Base-by-base conservation (phyloP, 2,329 filamentous ascomycete species). In the Penicillium paneum region DNA sequence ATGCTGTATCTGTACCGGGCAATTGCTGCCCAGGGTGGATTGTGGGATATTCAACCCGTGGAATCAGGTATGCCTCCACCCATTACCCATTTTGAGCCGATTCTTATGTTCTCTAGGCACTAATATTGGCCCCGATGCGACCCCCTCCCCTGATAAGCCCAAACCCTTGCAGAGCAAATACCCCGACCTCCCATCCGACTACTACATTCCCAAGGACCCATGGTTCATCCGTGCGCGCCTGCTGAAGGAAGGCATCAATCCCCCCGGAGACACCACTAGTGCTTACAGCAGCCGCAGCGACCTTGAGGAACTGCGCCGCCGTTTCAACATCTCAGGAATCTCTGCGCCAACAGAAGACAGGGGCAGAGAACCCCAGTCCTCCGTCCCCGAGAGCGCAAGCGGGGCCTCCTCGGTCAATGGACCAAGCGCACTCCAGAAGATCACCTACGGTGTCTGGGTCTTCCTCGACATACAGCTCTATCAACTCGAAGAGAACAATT, bases 381-480 rank as follows among this genome's bases (percentile, higher is more conserved):
- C 68, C 39, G 61, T 65, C 2, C 70, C 70, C 5, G 71, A 73
- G 42, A 65, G 69, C 44, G 67, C 62, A 7, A 63, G 69, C 8
- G 65, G 70, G 1, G 67, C 74, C 8, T 71, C 75, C 8, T 73
- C 75, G 3, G 74, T 76, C 1, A 65, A 65, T 4, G 63, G 67
- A 40, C 57, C 63, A 15, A 58, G 60, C 29, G 57, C 64, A 34
- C 73, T 77, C 12, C 71, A 78, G 42, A 68, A 76, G 1, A 70
- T 75, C 3, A 78, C 83, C 49, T 84, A 91, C 60, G 88, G 89
- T 52, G 86, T 95, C n/a, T 93, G 89, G 70, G 88, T 97, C 67
- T 94, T 96, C 70, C 85, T 99, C 71, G 92, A 96, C 62, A 97
- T 99, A 60, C 94, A 97, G 71, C 87, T 97, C 48, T 97, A 97